These are phyloP conservation scores for Phylloporus arenicola DNA, from an alignment of 768 basidiomycete species.

Conservation along the genomic window DNA sequence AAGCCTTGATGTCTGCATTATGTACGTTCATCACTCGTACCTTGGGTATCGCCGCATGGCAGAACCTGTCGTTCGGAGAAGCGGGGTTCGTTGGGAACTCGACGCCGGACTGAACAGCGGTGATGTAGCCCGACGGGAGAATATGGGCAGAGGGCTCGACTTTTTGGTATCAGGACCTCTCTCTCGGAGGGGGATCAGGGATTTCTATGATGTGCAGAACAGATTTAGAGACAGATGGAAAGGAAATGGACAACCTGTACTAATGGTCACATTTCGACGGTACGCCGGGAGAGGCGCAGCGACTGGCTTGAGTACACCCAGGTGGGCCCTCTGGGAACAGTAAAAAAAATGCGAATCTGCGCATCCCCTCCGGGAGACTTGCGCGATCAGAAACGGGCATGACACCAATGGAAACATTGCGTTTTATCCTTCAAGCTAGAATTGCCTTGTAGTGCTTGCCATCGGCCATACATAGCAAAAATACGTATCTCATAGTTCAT, in stretches of 20 bases:
- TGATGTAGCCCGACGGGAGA: slow-evolving; percentile 41
- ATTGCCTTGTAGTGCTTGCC: not conserved
- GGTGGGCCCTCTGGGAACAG: too few relatives aligned
- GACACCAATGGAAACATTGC: not conserved
- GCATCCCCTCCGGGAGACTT: slow-evolving; percentile 39
- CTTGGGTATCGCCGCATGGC: slow-evolving; percentile 33
- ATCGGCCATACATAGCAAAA: not conserved
- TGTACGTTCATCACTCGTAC: slow-evolving; percentile 24
- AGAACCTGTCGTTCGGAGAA: slow-evolving; percentile 30
- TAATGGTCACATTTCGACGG: slow-evolving; percentile 25
- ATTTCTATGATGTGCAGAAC: slow-evolving; percentile 10
- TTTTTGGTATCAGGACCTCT: slow-evolving; percentile 14
- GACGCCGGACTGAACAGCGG: slow-evolving; percentile 27
- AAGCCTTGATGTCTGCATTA: too few relatives aligned
- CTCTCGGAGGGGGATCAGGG: slow-evolving; percentile 21
- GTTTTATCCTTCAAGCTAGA: not conserved
- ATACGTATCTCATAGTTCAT: not conserved
- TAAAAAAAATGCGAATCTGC: too few relatives aligned
- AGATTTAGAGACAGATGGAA: not conserved
- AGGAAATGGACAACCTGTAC: slow-evolving; percentile 18
- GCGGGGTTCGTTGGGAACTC: slow-evolving; percentile 1
- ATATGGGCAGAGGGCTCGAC: slow-evolving; percentile 41
- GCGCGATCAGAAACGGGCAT: slow-evolving; percentile 1
- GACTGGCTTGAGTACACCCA: slow-evolving; percentile 39
- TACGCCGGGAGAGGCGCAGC: slow-evolving; percentile 15